Evolutionary conservation across 1,139 yeast genomes (phyloP), one percentile per base, ranked within the genome.

Genomic region (Williopsis jadinii): DNA sequence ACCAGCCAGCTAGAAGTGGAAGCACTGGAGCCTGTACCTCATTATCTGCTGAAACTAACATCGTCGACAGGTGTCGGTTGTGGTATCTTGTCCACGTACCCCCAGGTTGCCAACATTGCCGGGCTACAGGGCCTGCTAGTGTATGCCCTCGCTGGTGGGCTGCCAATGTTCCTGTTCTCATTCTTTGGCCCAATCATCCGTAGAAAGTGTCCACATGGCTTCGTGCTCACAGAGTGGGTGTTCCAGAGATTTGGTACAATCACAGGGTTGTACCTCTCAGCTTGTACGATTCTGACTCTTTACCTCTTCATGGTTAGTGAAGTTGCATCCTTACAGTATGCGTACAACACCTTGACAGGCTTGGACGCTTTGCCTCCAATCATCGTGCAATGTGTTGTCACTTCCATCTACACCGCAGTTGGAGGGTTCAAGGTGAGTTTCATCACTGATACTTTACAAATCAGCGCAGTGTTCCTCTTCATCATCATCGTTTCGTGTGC

Each of bases 171-270:
- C 48, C 65, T 87, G 14, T 90, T 90, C 66, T 88, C 95, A 1
- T 71, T 75, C 40, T 66, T 85, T 43, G 97, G 97, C 0, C 97
- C 97, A 0, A 60, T 79, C 11, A 82, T 90, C 47, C 71, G 96
- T 51, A 73, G 68, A 46, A 75, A 75, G 51, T 85, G 95, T 55
- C 97, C 97, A 1, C 79, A 84, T 9, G 97, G 97, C 5, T 90
- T 90, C 59, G 87, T 90, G 34, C 68, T 90, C 50, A 86, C 96
- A n/a, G 96, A 88, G 59, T 90, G 97, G 97, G 94, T 86, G 11
- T 74, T 86, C 56, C 78, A 76, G 35, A 70, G 97, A 48, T 90
- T 71, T 56, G 97, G 97, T 2, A 58, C 70, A 6, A 63, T 81
- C 15, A 71, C 95, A 8, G 84, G 85, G 1, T 67, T 86, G 50